Evolutionary conservation across 768 basidiomycete genomes (phyloP), one percentile per base, ranked within the genome.

Genomic region (Dacryopinax spathularia): DNA sequence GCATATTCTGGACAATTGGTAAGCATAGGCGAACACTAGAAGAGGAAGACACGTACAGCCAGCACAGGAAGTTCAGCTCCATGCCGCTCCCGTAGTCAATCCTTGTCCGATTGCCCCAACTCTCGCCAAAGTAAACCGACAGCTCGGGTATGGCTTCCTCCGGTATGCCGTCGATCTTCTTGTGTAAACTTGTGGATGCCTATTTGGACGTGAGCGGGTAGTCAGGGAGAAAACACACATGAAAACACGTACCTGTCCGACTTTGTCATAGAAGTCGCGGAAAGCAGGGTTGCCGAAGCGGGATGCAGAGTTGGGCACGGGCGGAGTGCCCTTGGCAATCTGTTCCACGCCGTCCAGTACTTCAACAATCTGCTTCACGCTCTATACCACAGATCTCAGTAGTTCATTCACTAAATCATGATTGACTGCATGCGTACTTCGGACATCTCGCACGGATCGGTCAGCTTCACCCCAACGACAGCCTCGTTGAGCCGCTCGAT

Each of bases 71-170:
- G 74, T 97, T 95, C 43, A 98, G 80, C 71, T 99, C 96, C 95
- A 98, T 98, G 15, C 96, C 96, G 69, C 93, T 96, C n/a, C 96
- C 96, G 74, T 99, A 99, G 74, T 99, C 96, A 62, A 99, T 92
- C 9, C 96, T 79, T 59, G 87, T 83, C 31, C 88, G 78, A 72
- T 89, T 96, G 0, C 96, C 96, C 94, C 94, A 98, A 16, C 86
- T 76, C 71, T 94, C 90, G 35, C 78, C 75, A 70, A 98, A 88
- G 72, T 98, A 99, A 0, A 77, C 79, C 1, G 85, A 81, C 2
- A 96, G 73, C 71, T 97, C 95, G 3, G 77, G 70, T 2, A 84
- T 78, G 0, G 84, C 80, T 2, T 82, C 82, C 1, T 69, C 59
- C 0, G 86, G 82, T 1, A 93, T 72, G 5, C 78, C 77, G 0